Percentiles rank a stretch among this genome's conserved stretches.
phyloP scores from a whole-genome alignment of 2,329 filamentous ascomycete species.

The Bimuria novae-zelandiae region DNA sequence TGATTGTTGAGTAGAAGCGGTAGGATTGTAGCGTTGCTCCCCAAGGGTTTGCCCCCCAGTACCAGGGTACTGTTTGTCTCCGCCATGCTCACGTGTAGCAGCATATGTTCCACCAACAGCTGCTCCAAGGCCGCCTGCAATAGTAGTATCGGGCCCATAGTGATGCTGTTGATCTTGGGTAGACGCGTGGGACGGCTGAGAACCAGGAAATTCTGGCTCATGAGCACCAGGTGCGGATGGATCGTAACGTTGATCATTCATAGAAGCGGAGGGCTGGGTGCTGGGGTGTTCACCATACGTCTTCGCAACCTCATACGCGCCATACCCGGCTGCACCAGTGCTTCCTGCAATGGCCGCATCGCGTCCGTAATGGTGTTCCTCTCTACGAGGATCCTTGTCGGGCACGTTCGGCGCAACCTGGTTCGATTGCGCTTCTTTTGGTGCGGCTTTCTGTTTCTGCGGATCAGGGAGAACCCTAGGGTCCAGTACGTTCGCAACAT shows the following conservation, averaged over 20 bases:
- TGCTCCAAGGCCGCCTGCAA: constrained; percentile 25
- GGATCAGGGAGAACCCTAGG: constrained; percentile 38
- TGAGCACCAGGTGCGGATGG: constrained; percentile 23
- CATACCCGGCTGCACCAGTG: constrained; percentile 36
- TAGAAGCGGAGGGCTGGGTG: constrained; percentile 34
- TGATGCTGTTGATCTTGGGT: constrained; percentile 22
- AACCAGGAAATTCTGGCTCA: constrained; percentile 2
- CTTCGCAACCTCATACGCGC: constrained; percentile 39
- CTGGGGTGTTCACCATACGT: constrained; percentile 34
- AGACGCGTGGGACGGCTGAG: constrained; percentile 7
- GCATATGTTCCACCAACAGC: constrained; percentile 16
- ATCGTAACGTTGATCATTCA: constrained; percentile 32
- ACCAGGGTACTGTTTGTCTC: background rate
- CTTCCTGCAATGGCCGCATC: constrained; percentile 38
- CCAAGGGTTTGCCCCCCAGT: background rate
- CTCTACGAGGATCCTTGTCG: constrained; percentile 18
- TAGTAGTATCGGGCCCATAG: constrained; percentile 30
- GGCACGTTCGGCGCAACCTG: constrained; percentile 33
- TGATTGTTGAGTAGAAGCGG: constrained; percentile 1
- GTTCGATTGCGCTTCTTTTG: constrained; percentile 19
- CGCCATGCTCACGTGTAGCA: constrained; percentile 6
- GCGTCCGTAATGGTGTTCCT: constrained; percentile 32
- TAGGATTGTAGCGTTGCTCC: constrained; percentile 26
- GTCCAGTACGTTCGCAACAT: constrained; percentile 39
- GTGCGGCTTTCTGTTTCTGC: constrained; percentile 34